A percentile compares a stretch with the other conserved stretches of the same genome.
phyloP scores from a whole-genome alignment of 305 asterid species.

The Solanum hybrid region DNA sequence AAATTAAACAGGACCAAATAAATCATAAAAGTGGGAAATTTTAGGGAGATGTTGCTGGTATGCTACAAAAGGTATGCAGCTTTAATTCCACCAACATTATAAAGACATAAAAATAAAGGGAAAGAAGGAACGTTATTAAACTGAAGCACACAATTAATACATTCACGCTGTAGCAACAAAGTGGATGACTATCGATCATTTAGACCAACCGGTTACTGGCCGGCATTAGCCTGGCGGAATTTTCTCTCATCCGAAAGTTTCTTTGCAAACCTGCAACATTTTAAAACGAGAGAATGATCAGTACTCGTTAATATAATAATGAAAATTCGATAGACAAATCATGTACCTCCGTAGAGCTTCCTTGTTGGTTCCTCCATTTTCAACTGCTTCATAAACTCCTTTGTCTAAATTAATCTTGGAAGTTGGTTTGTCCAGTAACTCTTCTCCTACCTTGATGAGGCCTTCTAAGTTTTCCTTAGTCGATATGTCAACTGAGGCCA shows the following conservation, averaged over 20 bases:
- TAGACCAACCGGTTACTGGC: neutral
- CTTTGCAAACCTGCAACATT: constrained; percentile 33
- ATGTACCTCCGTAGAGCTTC: constrained; percentile 35
- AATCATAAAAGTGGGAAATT: neutral
- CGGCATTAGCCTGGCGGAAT: constrained; percentile 9
- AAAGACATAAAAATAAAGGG: neutral
- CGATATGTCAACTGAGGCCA: constrained; percentile 27
- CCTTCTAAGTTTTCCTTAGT: constrained; percentile 33
- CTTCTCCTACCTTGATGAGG: constrained; percentile 38
- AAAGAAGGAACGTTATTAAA: neutral
- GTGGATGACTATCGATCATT: neutral
- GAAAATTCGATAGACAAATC: neutral
- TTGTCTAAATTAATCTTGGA: constrained; percentile 31
- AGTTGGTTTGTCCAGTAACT: constrained; percentile 30
- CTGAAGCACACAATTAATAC: neutral
- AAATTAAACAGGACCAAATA: neutral
- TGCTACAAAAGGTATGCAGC: neutral
- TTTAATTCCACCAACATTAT: neutral
- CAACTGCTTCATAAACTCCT: constrained; percentile 27
- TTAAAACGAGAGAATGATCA: too few species aligned
- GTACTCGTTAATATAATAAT: neutral
- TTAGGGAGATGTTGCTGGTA: too few species aligned
- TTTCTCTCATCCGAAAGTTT: constrained; percentile 42
- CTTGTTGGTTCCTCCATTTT: constrained; percentile 33
- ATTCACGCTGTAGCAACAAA: neutral